Conservation (phyloP, 176 grass and related monocot genomes). For the Oryza brachyantha region DNA sequence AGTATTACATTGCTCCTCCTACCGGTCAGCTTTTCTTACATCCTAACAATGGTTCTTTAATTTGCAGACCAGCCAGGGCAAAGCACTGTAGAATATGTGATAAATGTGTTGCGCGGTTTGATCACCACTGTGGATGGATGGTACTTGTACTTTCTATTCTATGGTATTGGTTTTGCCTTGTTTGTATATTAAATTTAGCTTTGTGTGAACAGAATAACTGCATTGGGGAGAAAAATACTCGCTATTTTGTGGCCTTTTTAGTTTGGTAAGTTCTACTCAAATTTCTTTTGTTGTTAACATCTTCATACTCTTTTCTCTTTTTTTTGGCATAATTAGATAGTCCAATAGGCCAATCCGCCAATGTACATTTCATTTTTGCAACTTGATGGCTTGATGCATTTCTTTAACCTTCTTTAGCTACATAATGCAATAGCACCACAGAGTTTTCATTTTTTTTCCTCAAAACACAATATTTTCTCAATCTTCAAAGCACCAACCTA, state of each 20-base stretch:
- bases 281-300: constrained; percentile 16
- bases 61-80: constrained; percentile 87
- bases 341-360: too few species aligned
- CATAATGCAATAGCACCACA: background rate
- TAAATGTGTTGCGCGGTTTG: constrained; percentile 95
- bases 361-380: too few species aligned
- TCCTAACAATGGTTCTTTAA: constrained; percentile 34
- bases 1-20: constrained; percentile 1
- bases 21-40: constrained; percentile 17
- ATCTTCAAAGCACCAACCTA: background rate
- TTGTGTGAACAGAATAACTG: constrained; percentile 86
- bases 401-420: constrained; percentile 3
- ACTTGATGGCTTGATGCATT: background rate
- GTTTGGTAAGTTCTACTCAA: constrained; percentile 67
- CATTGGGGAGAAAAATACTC: constrained; percentile 97
- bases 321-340: background rate
- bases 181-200: constrained; percentile 37
- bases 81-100: constrained; percentile 98
- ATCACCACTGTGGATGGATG: constrained; percentile 99
- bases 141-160: constrained; percentile 41
- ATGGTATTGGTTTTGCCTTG: constrained; percentile 17
- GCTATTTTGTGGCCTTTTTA: constrained; percentile 94
- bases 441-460: background rate
- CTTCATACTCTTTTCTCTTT: constrained; percentile 23
- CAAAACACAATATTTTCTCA: background rate